Conservation (phyloP, 2,329 filamentous ascomycete species). For the Pseudocercospora vitis region DNA sequence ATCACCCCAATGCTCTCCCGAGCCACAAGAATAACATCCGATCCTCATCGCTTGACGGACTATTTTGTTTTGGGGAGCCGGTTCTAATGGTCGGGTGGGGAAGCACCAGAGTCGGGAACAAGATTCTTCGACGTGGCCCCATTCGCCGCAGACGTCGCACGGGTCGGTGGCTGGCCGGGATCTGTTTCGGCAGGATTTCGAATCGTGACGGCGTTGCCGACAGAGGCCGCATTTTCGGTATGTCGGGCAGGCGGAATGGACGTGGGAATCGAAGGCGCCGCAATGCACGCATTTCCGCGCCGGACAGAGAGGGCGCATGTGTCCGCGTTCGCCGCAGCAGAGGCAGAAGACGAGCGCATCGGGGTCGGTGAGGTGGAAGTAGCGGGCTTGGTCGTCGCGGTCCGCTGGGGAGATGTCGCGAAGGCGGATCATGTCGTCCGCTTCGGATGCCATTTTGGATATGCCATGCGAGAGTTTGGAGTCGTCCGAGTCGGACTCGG, state of each 20-base stretch:
- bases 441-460: conserved; percentile 3
- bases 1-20: conserved; percentile 15
- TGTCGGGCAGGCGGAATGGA: conserved; percentile 15
- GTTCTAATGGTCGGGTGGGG: not conserved
- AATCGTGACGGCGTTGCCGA: conserved; percentile 21
- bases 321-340: conserved; percentile 20
- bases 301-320: conserved; percentile 13
- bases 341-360: conserved; percentile 16
- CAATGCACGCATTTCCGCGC: conserved; percentile 19
- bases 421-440: conserved; percentile 5
- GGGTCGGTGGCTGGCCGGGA: conserved; percentile 1
- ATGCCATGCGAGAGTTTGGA: not conserved
- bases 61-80: not conserved
- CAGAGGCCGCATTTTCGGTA: conserved; percentile 20
- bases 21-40: conserved; percentile 7
- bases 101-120: conserved; percentile 29
- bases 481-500: not conserved
- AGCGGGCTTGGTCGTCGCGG: conserved; percentile 7
- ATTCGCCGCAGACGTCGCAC: conserved; percentile 15
- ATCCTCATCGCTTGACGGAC: not conserved
- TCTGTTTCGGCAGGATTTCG: conserved; percentile 9
- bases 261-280: conserved; percentile 12
- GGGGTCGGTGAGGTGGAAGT: conserved; percentile 12
- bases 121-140: conserved; percentile 28
- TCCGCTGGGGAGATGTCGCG: conserved; percentile 1